A percentile compares a stretch with the other conserved stretches of the same genome.
phyloP scores from a whole-genome alignment of 306 rosid species.

The Hylodesmum podocarpum region DNA sequence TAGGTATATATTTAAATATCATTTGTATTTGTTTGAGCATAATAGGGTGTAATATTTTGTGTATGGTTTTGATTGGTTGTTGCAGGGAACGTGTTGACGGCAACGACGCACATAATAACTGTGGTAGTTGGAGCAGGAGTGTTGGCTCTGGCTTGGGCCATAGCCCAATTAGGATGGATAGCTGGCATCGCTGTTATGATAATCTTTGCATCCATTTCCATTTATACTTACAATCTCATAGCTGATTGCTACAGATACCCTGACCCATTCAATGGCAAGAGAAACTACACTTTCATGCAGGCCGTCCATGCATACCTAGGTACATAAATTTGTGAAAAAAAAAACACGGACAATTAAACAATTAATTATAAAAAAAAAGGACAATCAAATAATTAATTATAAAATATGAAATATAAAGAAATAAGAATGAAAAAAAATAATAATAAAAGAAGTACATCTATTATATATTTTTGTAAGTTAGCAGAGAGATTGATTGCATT shows the following conservation, averaged over 20 bases:
- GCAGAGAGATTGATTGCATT: too few species aligned
- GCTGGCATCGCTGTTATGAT: conserved; percentile 32
- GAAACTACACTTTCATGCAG: conserved; percentile 53
- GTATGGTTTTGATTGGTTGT: neutral
- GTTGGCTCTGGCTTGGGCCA: conserved; percentile 41
- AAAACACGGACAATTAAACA: too few species aligned
- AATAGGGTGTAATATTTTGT: neutral
- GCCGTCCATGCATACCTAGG: conserved; percentile 41
- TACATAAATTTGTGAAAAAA: too few species aligned
- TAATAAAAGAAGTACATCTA: too few species aligned
- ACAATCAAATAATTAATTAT: too few species aligned
- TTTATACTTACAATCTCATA: conserved; percentile 40
- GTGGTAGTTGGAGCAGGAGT: conserved; percentile 49
- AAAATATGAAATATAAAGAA: too few species aligned
- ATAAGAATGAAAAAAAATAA: too few species aligned
- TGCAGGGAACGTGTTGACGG: conserved; percentile 42
- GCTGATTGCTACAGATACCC: conserved; percentile 52
- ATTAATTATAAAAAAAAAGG: too few species aligned
- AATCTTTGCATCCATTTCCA: conserved; percentile 34
- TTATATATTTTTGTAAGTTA: too few species aligned
- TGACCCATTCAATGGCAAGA: conserved; percentile 25
- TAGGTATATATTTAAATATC: too few species aligned
- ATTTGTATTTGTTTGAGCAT: too few species aligned
- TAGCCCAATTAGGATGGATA: conserved; percentile 47
- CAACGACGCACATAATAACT: conserved; percentile 39